These are phyloP conservation scores for Pontederia paniculata DNA, from an alignment of 176 grass and related monocot species.

Conservation along the genomic window DNA sequence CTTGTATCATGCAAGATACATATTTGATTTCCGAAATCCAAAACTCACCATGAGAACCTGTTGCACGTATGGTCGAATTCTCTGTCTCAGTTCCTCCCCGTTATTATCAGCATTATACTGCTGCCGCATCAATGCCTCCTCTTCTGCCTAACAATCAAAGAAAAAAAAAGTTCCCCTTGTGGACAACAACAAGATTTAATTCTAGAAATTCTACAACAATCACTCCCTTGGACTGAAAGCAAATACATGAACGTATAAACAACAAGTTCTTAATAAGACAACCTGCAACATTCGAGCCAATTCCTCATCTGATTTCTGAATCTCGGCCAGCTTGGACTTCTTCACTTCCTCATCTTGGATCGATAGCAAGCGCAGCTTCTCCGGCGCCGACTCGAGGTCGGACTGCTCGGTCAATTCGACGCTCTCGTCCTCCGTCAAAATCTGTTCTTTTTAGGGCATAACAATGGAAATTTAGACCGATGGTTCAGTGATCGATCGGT, in stretches of 20 bases:
- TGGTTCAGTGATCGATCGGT: neutral
- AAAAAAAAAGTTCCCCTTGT: slow-evolving; percentile 7
- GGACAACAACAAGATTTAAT: neutral
- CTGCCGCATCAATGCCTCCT: slow-evolving; percentile 77
- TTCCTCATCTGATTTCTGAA: slow-evolving; percentile 62
- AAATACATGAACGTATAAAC: neutral
- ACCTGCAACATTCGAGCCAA: slow-evolving; percentile 72
- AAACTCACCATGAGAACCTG: slow-evolving; percentile 75
- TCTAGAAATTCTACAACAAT: neutral
- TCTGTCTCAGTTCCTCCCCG: slow-evolving; percentile 33
- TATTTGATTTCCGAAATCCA: neutral
- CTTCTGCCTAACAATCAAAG: slow-evolving; percentile 51
- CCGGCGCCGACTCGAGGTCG: slow-evolving; percentile 43
- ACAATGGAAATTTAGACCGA: neutral
- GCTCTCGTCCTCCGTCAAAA: slow-evolving; percentile 48
- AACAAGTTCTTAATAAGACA: neutral
- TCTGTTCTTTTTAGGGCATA: slow-evolving; percentile 24
- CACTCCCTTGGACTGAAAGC: too few relatives aligned
- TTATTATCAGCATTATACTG: slow-evolving; percentile 34
- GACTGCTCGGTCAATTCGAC: slow-evolving; percentile 43
- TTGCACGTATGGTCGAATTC: slow-evolving; percentile 49
- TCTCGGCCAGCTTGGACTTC: neutral
- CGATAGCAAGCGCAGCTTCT: slow-evolving; percentile 39
- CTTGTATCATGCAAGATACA: neutral
- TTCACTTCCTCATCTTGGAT: slow-evolving; percentile 22